Evolutionary conservation across 495 filamentous ascomycete species (phyloP).

Genomic region (Xylaria acuta): DNA sequence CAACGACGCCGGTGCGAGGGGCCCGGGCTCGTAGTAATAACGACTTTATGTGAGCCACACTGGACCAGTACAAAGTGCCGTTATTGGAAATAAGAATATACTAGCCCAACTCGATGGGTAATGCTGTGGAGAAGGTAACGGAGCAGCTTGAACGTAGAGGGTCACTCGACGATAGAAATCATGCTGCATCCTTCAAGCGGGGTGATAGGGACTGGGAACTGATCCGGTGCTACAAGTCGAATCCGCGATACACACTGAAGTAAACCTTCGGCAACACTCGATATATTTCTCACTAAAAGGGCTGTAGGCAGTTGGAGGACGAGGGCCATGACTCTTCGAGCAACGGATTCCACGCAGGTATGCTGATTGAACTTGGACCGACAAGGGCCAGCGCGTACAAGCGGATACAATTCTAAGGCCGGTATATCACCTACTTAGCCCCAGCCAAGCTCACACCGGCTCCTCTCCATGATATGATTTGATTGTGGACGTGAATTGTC

Average conservation of each 20-base stretch:
- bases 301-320: neutral
- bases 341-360: constrained; percentile 17
- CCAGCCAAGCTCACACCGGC: constrained; percentile 22
- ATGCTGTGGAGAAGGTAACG: constrained; percentile 18
- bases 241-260: neutral
- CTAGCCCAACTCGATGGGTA: neutral
- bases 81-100: neutral
- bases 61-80: neutral
- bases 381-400: constrained; percentile 7
- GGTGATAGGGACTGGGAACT: constrained; percentile 3
- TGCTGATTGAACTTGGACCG: constrained; percentile 4
- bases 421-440: constrained; percentile 14
- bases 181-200: constrained; percentile 21
- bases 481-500: neutral
- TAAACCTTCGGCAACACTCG: neutral
- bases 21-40: neutral
- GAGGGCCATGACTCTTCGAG: constrained; percentile 7
- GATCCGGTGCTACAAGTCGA: constrained; percentile 9
- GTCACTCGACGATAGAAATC: neutral
- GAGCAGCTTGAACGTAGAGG: constrained; percentile 6
- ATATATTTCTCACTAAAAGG: neutral
- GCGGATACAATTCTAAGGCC: neutral
- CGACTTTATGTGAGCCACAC: neutral
- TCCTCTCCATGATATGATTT: constrained; percentile 14
- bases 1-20: neutral